A percentile compares a stretch with the other conserved stretches of the same genome.
phyloP scores from a whole-genome alignment of 768 basidiomycete species.

The Boletus huronensis region DNA sequence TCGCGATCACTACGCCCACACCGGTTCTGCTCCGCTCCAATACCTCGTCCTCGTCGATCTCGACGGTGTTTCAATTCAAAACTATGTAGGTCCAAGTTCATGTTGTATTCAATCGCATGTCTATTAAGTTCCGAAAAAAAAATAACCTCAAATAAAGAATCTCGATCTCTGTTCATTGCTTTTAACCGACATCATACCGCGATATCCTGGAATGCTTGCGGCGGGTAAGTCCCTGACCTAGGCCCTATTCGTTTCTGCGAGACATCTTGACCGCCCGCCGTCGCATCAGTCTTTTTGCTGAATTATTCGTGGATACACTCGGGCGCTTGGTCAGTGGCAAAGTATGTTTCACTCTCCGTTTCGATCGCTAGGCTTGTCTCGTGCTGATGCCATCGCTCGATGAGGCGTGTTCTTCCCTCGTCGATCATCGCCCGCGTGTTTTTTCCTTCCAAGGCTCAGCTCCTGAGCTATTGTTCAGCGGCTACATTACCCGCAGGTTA shows the following conservation, averaged over 20 bases:
- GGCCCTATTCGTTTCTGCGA: neutral
- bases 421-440: constrained; percentile 59
- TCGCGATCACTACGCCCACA: constrained; percentile 33
- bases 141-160: constrained; percentile 36
- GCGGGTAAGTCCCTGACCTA: constrained; percentile 45
- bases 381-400: constrained; percentile 5
- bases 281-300: constrained; percentile 56
- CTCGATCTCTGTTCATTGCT: constrained; percentile 63
- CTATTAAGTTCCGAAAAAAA: constrained; percentile 7
- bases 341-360: constrained; percentile 40
- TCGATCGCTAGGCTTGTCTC: neutral
- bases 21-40: constrained; percentile 49
- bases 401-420: constrained; percentile 60
- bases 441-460: constrained; percentile 56
- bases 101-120: constrained; percentile 4
- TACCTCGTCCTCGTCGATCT: constrained; percentile 69
- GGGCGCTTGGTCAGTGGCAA: constrained; percentile 62
- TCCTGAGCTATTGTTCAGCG: constrained; percentile 52
- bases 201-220: constrained; percentile 73
- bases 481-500: constrained; percentile 50
- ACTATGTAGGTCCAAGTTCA: constrained; percentile 43
- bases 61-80: constrained; percentile 50
- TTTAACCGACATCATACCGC: constrained; percentile 61
- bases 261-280: no score
- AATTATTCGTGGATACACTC: constrained; percentile 76